These are phyloP conservation scores for Ogataea trehalophila DNA, from an alignment of 805 yeast species.

Conservation along the genomic window DNA sequence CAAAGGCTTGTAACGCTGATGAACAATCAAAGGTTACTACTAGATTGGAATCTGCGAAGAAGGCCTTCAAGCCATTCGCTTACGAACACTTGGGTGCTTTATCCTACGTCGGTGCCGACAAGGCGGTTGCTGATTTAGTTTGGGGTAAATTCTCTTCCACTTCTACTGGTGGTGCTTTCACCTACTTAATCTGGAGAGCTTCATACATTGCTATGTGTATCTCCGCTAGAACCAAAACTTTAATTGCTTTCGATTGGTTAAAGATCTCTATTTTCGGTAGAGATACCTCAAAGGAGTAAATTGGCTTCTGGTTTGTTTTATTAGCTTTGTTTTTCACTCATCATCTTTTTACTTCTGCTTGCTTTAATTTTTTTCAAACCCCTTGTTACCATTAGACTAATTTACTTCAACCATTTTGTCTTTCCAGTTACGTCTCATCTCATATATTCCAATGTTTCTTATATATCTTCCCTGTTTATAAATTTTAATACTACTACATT, in stretches of 20 bases:
- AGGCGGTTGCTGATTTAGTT: slow-evolving; percentile 53
- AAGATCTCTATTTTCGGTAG: slow-evolving; percentile 50
- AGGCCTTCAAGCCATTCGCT: slow-evolving; percentile 32
- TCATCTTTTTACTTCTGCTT: neutral
- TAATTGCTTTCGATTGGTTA: slow-evolving; percentile 48
- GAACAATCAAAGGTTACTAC: slow-evolving; percentile 36
- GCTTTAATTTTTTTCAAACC: neutral
- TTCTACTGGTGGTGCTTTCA: slow-evolving; percentile 48
- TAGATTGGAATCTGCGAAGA: slow-evolving; percentile 33
- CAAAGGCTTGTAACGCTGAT: slow-evolving; percentile 35
- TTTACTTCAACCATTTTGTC: neutral
- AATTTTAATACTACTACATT: neutral
- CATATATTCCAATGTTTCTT: neutral
- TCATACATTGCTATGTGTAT: slow-evolving; percentile 52
- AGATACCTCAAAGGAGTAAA: slow-evolving; percentile 47
- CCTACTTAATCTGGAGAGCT: slow-evolving; percentile 53
- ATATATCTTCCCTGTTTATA: slow-evolving; percentile 2
- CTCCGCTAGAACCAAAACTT: slow-evolving; percentile 46
- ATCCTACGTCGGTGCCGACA: slow-evolving; percentile 53
- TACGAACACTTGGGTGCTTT: slow-evolving; percentile 51
- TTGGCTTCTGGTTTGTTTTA: neutral
- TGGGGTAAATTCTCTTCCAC: slow-evolving; percentile 49
- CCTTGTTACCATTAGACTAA: neutral
- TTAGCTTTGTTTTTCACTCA: neutral
- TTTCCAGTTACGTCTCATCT: neutral